Evolutionary conservation across 2,329 filamentous ascomycete species (phyloP), one percentile per base, ranked within the genome.

Genomic region (Diaporthe sp.): DNA sequence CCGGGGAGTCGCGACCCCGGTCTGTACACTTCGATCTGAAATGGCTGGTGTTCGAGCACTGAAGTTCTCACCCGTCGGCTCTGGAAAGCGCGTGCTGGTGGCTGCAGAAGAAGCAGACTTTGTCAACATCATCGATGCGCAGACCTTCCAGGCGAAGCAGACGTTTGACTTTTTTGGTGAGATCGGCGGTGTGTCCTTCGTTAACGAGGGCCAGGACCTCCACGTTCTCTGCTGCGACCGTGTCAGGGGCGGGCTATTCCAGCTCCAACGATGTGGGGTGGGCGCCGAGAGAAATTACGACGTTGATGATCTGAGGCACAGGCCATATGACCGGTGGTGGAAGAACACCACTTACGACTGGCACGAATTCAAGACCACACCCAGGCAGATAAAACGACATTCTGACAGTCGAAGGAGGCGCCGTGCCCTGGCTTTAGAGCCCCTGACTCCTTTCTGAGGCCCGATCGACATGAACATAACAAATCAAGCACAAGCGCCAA

Each of bases 81-180:
- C 91, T 69, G 93, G 93, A 2, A 89, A 88, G 77, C 88, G 89
- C 4, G 87, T 94, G 1, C 87, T 96, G 17, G 88, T 95, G 15
- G 92, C 92, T 2, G 94, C 93, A 2, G 94, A 96, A 82, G 93
- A 94, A 80, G 93, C 94, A 46, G 94, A 96, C 81, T 90, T 90
- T 75, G 84, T 96, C 80, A 92, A 89, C 81, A 86, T 96, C 61
- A 92, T 95, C 78, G 92, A 95, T 78, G 92, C 91, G 0, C 86
- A 89, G 79, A 91, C 87, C 0, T 94, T 92, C 79, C 83, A 86
- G 31, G 88, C 88, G n/a, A 91, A 92, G 82, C 94, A 96, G 82
- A 90, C 89, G 0, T 84, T 96, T 13, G 92, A 94, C 76, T 88
- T 95, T 73, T 95, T 96, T 82, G 94, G 94, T 49, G 92, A 94